A percentile compares a stretch with the other conserved stretches of the same genome.
Conservation (phyloP, 1,284 basidiomycete genomes). For the Trametes hirsuta region DNA sequence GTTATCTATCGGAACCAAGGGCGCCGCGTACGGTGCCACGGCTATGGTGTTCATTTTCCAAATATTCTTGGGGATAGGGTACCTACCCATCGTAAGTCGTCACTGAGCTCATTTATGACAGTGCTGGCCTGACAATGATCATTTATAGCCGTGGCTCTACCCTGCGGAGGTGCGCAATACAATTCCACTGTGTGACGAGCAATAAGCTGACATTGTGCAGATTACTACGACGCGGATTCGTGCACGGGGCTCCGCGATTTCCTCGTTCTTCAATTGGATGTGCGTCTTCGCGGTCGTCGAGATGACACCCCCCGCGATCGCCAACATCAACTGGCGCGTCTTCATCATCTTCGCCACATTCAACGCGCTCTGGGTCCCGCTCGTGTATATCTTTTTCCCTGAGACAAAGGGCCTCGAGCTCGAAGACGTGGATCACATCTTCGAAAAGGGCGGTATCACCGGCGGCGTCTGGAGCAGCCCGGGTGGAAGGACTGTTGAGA, state of each 20-base stretch:
- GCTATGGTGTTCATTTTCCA: conserved; percentile 44
- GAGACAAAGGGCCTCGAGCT: conserved; percentile 48
- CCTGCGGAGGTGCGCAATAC: conserved; percentile 41
- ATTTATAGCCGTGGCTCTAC: conserved; percentile 45
- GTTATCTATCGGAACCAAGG: conserved; percentile 16
- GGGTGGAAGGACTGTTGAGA: conserved; percentile 30
- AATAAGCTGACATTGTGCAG: conserved; percentile 18
- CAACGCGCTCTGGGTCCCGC: conserved; percentile 48
- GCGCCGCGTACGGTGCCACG: conserved; percentile 23
- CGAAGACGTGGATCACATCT: conserved; percentile 48
- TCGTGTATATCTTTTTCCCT: conserved; percentile 50
- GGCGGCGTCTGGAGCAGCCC: conserved; percentile 42
- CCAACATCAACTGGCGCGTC: conserved; percentile 51
- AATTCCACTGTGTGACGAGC: not conserved
- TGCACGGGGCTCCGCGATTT: conserved; percentile 34
- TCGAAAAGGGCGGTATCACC: conserved; percentile 40
- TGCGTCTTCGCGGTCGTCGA: conserved; percentile 51
- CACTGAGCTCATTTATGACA: not conserved
- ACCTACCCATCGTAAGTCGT: conserved; percentile 41
- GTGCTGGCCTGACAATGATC: not conserved
- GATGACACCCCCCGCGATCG: conserved; percentile 51
- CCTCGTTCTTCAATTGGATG: conserved; percentile 47
- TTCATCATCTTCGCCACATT: conserved; percentile 52
- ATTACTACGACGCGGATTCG: conserved; percentile 37
- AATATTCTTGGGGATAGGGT: conserved; percentile 42